phyloP scores from a whole-genome alignment of 441 rosid genomes.

The Populus hybrid region DNA sequence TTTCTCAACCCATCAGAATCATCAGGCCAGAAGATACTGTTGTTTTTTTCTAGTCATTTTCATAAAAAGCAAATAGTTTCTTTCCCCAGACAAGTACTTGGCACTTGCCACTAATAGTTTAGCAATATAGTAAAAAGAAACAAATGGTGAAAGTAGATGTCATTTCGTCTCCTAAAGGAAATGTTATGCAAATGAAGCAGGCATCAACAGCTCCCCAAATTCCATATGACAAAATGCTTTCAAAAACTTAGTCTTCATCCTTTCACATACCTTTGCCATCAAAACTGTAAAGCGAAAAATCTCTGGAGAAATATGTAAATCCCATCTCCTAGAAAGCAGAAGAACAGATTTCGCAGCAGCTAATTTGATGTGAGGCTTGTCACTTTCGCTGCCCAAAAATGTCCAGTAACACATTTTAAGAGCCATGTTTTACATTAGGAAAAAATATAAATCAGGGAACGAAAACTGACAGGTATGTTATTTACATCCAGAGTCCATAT shows the following conservation, averaged over 20 bases:
- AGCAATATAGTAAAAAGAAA: background rate
- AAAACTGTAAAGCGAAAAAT: conserved; percentile 56
- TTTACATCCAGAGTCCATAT: background rate
- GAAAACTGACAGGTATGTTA: background rate
- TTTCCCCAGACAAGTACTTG: background rate
- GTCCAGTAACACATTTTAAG: conserved; percentile 12
- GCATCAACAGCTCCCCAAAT: background rate
- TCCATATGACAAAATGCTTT: background rate
- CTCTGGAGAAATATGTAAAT: conserved; percentile 76
- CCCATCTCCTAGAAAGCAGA: conserved; percentile 87
- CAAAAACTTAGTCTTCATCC: background rate
- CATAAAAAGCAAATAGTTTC: background rate
- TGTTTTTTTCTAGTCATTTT: too few relatives aligned
- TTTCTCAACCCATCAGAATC: background rate
- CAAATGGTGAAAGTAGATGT: background rate
- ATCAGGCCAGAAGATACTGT: background rate
- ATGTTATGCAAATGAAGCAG: background rate
- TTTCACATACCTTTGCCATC: conserved; percentile 58
- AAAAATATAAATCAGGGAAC: background rate
- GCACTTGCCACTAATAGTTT: background rate
- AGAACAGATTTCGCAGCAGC: conserved; percentile 92
- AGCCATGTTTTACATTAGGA: background rate
- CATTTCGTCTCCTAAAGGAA: background rate
- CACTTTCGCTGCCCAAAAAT: conserved; percentile 50
- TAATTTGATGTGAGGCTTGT: conserved; percentile 52